Conservation (phyloP, 1,284 basidiomycete species). For the Pseudozyma sp. region DNA sequence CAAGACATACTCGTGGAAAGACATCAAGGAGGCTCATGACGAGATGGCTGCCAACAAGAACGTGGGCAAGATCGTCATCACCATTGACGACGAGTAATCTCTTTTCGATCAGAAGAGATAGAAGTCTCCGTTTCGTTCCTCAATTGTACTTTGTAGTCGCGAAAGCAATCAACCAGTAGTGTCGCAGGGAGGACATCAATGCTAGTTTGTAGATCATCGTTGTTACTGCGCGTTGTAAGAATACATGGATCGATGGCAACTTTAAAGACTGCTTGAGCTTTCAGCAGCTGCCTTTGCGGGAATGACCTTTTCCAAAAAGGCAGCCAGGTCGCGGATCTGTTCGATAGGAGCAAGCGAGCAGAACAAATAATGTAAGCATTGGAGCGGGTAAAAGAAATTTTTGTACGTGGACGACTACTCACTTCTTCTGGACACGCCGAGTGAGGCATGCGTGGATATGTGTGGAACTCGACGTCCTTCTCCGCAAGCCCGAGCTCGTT, state of each 20-base stretch:
- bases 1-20: slow-evolving; percentile 81
- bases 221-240: neutral
- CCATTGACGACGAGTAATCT: slow-evolving; percentile 37
- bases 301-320: slow-evolving; percentile 56
- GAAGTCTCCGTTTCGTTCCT: neutral
- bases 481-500: slow-evolving; percentile 50
- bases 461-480: slow-evolving; percentile 52
- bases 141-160: no score
- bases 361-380: neutral
- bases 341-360: neutral
- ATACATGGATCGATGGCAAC: neutral
- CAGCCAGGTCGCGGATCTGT: slow-evolving; percentile 57
- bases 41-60: slow-evolving; percentile 89
- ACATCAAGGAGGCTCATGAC: slow-evolving; percentile 84
- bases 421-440: slow-evolving; percentile 66
- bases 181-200: no score
- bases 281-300: slow-evolving; percentile 30
- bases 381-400: no score
- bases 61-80: slow-evolving; percentile 71
- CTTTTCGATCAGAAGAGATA: neutral
- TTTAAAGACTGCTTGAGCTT: no score
- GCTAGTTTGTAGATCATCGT: no score
- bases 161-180: no score
- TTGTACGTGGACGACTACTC: slow-evolving; percentile 3
- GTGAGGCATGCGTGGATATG: slow-evolving; percentile 64